Evolutionary conservation across 2,329 filamentous ascomycete species (phyloP).

Genomic region (Penicillium corylophilum): DNA sequence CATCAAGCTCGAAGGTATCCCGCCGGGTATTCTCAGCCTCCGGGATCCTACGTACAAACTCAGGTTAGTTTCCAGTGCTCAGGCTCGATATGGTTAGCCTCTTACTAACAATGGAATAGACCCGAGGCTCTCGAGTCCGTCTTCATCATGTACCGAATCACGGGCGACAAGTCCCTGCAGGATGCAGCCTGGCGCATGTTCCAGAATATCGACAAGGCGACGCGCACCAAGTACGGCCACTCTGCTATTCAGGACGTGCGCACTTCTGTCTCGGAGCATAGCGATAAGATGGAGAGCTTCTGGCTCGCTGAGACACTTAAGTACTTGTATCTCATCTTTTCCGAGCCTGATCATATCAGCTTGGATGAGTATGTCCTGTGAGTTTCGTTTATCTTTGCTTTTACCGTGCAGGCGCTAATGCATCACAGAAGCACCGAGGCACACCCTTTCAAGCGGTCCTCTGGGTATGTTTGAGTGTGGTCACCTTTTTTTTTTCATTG

Average conservation of each 20-base stretch:
- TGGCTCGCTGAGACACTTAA: slow-evolving; percentile 49
- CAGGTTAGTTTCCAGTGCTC: slow-evolving; percentile 20
- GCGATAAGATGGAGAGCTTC: slow-evolving; percentile 47
- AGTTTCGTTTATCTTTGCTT: slow-evolving; percentile 6
- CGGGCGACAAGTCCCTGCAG: slow-evolving; percentile 51
- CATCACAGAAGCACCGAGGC: slow-evolving; percentile 41
- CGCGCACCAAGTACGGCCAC: slow-evolving; percentile 45
- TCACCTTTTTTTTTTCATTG: not conserved
- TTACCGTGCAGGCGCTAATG: not conserved
- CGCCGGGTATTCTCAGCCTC: slow-evolving; percentile 30
- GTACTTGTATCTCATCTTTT: slow-evolving; percentile 48
- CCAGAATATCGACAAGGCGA: slow-evolving; percentile 45
- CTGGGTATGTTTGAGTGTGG: not conserved
- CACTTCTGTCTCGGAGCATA: slow-evolving; percentile 23
- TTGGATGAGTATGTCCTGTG: slow-evolving; percentile 47
- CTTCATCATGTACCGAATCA: slow-evolving; percentile 61
- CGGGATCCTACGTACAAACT: slow-evolving; percentile 31
- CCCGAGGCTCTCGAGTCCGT: slow-evolving; percentile 63
- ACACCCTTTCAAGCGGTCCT: slow-evolving; percentile 37
- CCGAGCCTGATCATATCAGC: slow-evolving; percentile 40
- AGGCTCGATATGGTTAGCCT: not conserved
- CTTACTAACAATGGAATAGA: slow-evolving; percentile 19
- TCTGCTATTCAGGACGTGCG: slow-evolving; percentile 46
- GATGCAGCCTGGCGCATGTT: slow-evolving; percentile 54
- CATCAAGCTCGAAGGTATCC: slow-evolving; percentile 22